Percentiles rank a stretch among this genome's conserved stretches.
Evolutionary conservation across 2,329 filamentous ascomycete genomes (phyloP).

Genomic region (Ophiosphaerella herpotricha): DNA sequence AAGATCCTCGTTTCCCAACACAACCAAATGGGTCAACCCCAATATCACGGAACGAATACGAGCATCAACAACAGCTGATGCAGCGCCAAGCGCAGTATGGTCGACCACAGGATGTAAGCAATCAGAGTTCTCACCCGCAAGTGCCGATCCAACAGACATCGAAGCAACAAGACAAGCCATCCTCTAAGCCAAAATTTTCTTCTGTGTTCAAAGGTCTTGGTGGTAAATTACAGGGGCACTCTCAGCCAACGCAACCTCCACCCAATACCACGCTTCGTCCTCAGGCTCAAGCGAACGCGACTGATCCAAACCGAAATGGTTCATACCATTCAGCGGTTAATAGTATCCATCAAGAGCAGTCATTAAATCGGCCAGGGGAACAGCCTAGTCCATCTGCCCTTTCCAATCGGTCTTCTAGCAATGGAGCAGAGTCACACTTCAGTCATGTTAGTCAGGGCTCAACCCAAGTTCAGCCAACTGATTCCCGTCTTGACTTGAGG

Average conservation of each 20-base stretch:
- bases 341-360: constrained; percentile 25
- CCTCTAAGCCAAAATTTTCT: constrained; percentile 31
- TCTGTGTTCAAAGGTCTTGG: constrained; percentile 54
- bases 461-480: constrained; percentile 33
- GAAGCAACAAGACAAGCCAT: constrained; percentile 29
- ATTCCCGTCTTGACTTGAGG: constrained; percentile 34
- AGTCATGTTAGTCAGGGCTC: constrained; percentile 38
- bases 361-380: constrained; percentile 17
- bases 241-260: constrained; percentile 10
- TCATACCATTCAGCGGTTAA: constrained; percentile 33
- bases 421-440: constrained; percentile 35
- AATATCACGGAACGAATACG: constrained; percentile 32
- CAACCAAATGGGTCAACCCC: constrained; percentile 10
- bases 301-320: constrained; percentile 18
- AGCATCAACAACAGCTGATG: constrained; percentile 38
- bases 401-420: constrained; percentile 27
- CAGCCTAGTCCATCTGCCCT: constrained; percentile 15
- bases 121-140: constrained; percentile 45
- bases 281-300: constrained; percentile 1
- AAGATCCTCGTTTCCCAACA: constrained; percentile 18
- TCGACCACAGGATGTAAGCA: constrained; percentile 49
- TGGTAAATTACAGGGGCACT: constrained; percentile 24
- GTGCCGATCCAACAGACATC: constrained; percentile 22
- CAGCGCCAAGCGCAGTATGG: constrained; percentile 43
- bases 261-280: constrained; percentile 3